phyloP scores from a whole-genome alignment of 2,329 filamentous ascomycete species.

The Aspergillus fijiensis region DNA sequence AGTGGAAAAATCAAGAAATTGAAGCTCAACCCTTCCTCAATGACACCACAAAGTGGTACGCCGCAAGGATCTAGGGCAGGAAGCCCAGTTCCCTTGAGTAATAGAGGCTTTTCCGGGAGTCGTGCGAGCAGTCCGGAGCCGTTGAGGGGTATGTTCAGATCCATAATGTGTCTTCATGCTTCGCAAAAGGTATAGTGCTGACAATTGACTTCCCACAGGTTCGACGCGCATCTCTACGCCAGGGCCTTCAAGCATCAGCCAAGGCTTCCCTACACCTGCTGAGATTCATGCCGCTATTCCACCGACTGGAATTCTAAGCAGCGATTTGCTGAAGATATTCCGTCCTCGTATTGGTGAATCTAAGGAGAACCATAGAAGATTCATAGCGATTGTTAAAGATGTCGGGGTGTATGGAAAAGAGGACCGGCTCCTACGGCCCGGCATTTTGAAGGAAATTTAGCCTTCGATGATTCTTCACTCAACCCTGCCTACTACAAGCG shows the following conservation, averaged over 20 bases:
- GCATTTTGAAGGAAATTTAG: slow-evolving; percentile 32
- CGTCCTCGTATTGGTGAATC: slow-evolving; percentile 43
- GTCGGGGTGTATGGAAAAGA: slow-evolving; percentile 45
- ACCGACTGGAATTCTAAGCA: slow-evolving; percentile 44
- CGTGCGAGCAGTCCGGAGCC: slow-evolving; percentile 44
- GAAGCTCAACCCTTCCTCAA: slow-evolving; percentile 46
- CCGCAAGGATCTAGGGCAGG: slow-evolving; percentile 51
- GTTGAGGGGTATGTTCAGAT: slow-evolving; percentile 26
- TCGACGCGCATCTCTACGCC: slow-evolving; percentile 35
- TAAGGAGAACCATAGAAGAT: slow-evolving; percentile 42
- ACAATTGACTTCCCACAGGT: slow-evolving; percentile 15
- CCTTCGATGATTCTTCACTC: too few species aligned
- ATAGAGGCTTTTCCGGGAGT: slow-evolving; percentile 31
- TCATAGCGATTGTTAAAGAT: slow-evolving; percentile 47
- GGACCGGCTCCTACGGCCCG: slow-evolving; percentile 43
- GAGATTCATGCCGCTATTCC: slow-evolving; percentile 51
- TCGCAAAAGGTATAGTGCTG: neutral
- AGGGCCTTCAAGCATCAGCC: slow-evolving; percentile 21
- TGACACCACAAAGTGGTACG: slow-evolving; percentile 40
- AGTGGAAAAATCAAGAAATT: slow-evolving; percentile 49
- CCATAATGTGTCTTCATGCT: neutral
- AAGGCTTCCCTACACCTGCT: slow-evolving; percentile 45
- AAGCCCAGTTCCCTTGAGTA: slow-evolving; percentile 43
- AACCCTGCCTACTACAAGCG: too few species aligned
- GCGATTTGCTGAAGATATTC: slow-evolving; percentile 46